A percentile compares a stretch with the other conserved stretches of the same genome.
phyloP scores from a whole-genome alignment of 176 grass and related monocot species.

The Aegilops bicornis region DNA sequence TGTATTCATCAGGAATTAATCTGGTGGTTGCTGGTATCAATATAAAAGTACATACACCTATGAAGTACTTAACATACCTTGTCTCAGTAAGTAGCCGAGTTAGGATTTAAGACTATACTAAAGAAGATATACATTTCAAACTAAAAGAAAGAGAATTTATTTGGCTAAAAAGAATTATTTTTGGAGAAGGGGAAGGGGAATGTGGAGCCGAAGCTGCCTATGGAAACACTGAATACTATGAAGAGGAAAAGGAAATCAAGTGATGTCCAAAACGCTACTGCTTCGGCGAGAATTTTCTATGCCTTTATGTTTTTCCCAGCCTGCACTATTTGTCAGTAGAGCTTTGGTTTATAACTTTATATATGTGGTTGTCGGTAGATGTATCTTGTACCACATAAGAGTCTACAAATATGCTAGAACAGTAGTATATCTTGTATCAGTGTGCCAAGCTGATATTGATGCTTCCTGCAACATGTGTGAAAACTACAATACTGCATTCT shows the following conservation, averaged over 20 bases:
- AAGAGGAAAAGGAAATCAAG: neutral
- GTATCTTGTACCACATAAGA: neutral
- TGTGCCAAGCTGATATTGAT: neutral
- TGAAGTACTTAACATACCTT: too few species aligned
- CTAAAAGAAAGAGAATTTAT: too few species aligned
- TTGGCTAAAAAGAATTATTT: too few species aligned
- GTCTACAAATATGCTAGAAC: neutral
- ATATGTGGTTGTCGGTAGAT: neutral
- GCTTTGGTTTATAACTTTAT: neutral
- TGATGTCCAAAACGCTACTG: neutral
- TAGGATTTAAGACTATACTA: too few species aligned
- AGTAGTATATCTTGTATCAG: neutral
- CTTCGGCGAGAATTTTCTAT: neutral
- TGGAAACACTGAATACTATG: neutral
- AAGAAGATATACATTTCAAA: too few species aligned
- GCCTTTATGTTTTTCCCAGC: neutral
- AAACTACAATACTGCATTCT: neutral
- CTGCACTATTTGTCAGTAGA: neutral
- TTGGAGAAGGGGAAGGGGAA: too few species aligned
- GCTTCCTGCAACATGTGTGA: neutral
- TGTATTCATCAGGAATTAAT: too few species aligned
- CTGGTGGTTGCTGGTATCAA: too few species aligned
- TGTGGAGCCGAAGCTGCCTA: too few species aligned
- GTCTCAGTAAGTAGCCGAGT: too few species aligned
- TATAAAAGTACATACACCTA: too few species aligned